A percentile compares a stretch with the other conserved stretches of the same genome.
These are phyloP conservation scores for Quercus alba DNA, from an alignment of 306 rosid genomes.

Conservation along the genomic window DNA sequence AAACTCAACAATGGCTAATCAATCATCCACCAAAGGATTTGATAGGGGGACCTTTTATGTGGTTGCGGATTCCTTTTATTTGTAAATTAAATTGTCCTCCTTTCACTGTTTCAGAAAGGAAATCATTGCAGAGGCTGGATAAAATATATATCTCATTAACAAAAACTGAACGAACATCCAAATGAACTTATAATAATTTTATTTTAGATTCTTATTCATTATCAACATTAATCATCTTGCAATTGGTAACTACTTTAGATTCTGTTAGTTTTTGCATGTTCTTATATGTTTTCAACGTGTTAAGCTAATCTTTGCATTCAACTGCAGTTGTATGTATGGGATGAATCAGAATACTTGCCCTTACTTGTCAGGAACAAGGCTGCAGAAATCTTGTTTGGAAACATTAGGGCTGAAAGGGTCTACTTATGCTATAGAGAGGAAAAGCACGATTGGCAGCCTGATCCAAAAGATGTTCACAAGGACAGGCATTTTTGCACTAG, in stretches of 20 bases:
- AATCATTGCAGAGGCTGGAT: not conserved
- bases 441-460: conserved; percentile 9
- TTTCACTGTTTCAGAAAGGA: not conserved
- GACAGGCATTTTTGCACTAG: not conserved
- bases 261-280: not conserved
- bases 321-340: conserved; percentile 74
- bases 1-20: not conserved
- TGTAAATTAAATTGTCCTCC: not conserved
- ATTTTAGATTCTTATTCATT: not conserved
- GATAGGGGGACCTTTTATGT: no score
- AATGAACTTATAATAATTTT: not conserved
- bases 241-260: not conserved
- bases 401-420: conserved; percentile 68
- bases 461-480: conserved; percentile 11
- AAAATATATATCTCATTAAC: not conserved
- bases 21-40: not conserved
- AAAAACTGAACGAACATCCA: not conserved
- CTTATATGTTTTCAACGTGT: not conserved
- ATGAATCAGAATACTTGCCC: conserved; percentile 61
- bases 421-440: conserved; percentile 39
- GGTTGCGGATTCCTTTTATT: not conserved
- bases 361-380: conserved; percentile 68
- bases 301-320: conserved; percentile 15
- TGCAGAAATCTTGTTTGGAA: conserved; percentile 80
- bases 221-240: not conserved